phyloP scores from a whole-genome alignment of 1,284 basidiomycete genomes.

The Bondarzewia mesenterica region DNA sequence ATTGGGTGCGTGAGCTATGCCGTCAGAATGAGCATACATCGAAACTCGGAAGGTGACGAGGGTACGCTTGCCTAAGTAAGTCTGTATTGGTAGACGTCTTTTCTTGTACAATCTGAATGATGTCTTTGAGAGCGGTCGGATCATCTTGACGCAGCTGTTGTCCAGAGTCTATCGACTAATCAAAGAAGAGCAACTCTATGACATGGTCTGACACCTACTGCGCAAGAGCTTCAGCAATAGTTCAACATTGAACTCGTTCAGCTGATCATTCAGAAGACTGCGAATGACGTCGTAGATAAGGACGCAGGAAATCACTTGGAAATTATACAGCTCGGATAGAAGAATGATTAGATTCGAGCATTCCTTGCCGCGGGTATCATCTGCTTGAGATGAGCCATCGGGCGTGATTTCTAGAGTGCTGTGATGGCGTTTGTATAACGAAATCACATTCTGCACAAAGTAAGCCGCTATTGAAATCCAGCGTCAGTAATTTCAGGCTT shows the following conservation, averaged over 20 bases:
- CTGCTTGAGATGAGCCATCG: constrained; percentile 14
- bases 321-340: constrained; percentile 91
- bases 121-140: constrained; percentile 76
- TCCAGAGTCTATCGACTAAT: constrained; percentile 59
- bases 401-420: constrained; percentile 15
- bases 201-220: constrained; percentile 42
- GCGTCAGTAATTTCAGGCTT: not conserved
- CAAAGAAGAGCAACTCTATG: not conserved
- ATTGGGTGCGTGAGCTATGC: constrained; percentile 73
- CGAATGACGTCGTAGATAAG: constrained; percentile 90
- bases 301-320: constrained; percentile 84
- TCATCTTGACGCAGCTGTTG: constrained; percentile 85
- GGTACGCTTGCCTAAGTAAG: constrained; percentile 44
- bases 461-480: constrained; percentile 56
- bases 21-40: not conserved
- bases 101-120: constrained; percentile 76
- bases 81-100: constrained; percentile 54
- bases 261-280: constrained; percentile 55
- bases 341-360: constrained; percentile 84
- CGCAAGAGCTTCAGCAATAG: constrained; percentile 80
- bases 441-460: constrained; percentile 66
- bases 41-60: not conserved
- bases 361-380: constrained; percentile 65
- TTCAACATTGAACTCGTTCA: constrained; percentile 81
- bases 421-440: constrained; percentile 58